These are phyloP conservation scores for Epichloe coenophiala DNA, from an alignment of 2,329 filamentous ascomycete genomes.

Conservation along the genomic window DNA sequence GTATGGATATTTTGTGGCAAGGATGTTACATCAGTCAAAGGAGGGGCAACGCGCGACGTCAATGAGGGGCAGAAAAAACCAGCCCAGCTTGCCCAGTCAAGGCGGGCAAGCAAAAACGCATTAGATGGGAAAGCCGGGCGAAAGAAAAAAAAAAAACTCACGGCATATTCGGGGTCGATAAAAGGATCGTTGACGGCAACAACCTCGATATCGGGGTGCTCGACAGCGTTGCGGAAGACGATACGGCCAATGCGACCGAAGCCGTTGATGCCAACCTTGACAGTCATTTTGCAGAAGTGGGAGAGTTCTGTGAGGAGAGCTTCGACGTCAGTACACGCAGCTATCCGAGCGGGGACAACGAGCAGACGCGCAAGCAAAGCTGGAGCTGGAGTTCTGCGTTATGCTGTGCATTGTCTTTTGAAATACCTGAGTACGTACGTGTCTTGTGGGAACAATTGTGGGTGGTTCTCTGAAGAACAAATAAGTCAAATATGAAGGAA, in stretches of 20 bases:
- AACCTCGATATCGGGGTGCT: conserved; percentile 80
- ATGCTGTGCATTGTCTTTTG: background rate
- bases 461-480: background rate
- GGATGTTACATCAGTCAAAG: conserved; percentile 1
- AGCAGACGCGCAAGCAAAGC: background rate
- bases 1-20: background rate
- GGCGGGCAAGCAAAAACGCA: background rate
- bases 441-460: conserved; percentile 2
- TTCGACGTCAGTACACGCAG: conserved; percentile 1
- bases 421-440: conserved; percentile 3
- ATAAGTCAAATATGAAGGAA: background rate
- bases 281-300: conserved; percentile 25
- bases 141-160: conserved; percentile 39
- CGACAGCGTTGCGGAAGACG: conserved; percentile 93
- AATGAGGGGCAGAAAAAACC: conserved; percentile 5
- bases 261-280: conserved; percentile 95
- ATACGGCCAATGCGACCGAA: conserved; percentile 99
- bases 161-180: conserved; percentile 95
- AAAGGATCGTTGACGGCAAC: conserved; percentile 99
- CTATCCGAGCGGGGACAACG: background rate
- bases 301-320: conserved; percentile 2
- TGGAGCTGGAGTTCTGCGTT: background rate
- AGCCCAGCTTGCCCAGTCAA: background rate
- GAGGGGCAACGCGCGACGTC: conserved; percentile 6
- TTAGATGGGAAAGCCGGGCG: background rate